Percentiles rank a stretch among this genome's conserved stretches.
Conservation (phyloP, 176 grass and related monocot species). For the Rhipidocladum racemiflorum region DNA sequence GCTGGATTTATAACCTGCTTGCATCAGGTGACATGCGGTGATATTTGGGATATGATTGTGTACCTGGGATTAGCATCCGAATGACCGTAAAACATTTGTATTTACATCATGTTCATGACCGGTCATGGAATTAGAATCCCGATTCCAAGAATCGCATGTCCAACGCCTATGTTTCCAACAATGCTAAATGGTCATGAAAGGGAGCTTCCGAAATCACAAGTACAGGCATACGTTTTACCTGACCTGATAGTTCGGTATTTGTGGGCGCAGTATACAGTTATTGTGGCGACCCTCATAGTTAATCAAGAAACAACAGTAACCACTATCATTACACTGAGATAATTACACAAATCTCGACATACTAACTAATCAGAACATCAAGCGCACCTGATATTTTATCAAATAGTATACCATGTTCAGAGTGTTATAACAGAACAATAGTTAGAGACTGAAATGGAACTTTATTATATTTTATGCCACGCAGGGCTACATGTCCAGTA, state of each 20-base stretch:
- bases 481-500: no score
- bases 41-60: neutral
- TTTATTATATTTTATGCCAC: no score
- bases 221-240: conserved; percentile 24
- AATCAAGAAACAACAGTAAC: no score
- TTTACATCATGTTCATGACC: neutral
- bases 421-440: no score
- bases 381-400: no score
- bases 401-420: no score
- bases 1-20: neutral
- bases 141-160: neutral
- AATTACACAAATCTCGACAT: no score
- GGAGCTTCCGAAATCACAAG: conserved; percentile 1
- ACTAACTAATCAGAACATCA: no score
- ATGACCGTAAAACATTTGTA: neutral
- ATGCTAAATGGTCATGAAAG: neutral
- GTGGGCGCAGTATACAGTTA: neutral
- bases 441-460: no score
- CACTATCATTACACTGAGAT: no score
- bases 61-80: neutral
- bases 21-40: neutral
- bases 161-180: neutral
- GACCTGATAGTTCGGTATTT: neutral
- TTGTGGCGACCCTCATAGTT: no score
- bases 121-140: neutral